Conservation (phyloP, 2,329 filamentous ascomycete genomes). For the Penicillium frequentans region DNA sequence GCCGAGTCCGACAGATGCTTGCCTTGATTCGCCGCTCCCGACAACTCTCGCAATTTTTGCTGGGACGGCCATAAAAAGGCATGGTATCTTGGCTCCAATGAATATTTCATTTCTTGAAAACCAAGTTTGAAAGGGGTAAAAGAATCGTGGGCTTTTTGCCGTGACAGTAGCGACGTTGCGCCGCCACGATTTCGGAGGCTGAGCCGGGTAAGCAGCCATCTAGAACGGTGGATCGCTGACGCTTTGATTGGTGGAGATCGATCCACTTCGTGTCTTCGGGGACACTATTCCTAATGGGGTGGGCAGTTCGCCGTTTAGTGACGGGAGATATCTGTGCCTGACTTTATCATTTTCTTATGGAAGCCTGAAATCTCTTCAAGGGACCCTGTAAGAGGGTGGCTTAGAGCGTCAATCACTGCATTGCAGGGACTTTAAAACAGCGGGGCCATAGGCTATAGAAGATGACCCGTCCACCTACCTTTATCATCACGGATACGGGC, state of each 20-base stretch:
- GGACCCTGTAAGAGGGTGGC: not conserved
- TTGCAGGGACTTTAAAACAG: not conserved
- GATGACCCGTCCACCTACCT: too few relatives aligned
- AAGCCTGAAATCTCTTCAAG: not conserved
- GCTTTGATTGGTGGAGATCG: not conserved
- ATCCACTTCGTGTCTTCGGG: not conserved
- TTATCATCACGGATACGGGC: too few relatives aligned
- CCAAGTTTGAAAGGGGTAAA: conserved; percentile 13
- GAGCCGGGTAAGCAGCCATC: not conserved
- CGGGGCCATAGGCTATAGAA: not conserved
- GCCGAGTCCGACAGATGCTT: not conserved
- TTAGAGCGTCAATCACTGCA: not conserved
- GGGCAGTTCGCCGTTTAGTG: conserved; percentile 7
- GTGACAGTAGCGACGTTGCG: not conserved
- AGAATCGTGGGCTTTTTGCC: conserved; percentile 7
- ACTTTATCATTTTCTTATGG: not conserved
- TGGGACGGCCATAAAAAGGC: conserved; percentile 27
- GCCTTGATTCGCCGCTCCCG: conserved; percentile 29
- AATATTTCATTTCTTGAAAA: not conserved
- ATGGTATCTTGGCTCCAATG: conserved; percentile 8
- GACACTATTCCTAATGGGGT: conserved; percentile 14
- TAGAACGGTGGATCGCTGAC: not conserved
- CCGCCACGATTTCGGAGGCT: not conserved
- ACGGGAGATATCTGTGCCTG: not conserved
- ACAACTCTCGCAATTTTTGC: conserved; percentile 26